Percentiles rank a stretch among this genome's conserved stretches.
These are phyloP conservation scores for Protea cynaroides DNA, from an alignment of 164 flowering plant species.

Conservation along the genomic window DNA sequence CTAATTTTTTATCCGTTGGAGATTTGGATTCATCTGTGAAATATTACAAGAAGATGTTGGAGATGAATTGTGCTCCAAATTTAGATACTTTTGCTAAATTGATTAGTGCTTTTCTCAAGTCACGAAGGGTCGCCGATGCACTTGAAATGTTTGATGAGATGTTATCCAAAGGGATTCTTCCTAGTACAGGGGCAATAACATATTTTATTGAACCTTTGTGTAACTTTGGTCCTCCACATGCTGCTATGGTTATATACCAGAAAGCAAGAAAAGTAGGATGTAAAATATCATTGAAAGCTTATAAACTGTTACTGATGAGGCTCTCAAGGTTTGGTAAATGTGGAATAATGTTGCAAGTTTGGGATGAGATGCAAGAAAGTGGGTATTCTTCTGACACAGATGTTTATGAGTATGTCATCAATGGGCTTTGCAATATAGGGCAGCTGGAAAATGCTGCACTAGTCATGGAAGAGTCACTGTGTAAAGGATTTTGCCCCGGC, in stretches of 20 bases:
- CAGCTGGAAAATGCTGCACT: slow-evolving; percentile 77
- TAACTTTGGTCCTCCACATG: slow-evolving; percentile 89
- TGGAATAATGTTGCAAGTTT: slow-evolving; percentile 58
- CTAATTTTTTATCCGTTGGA: slow-evolving; percentile 42
- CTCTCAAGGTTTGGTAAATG: slow-evolving; percentile 89
- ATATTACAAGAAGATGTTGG: slow-evolving; percentile 49
- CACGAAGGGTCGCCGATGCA: slow-evolving; percentile 79
- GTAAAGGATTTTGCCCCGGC: slow-evolving; percentile 74
- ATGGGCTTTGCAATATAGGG: slow-evolving; percentile 82
- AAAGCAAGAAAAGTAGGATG: slow-evolving; percentile 68
- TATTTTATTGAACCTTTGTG: slow-evolving; percentile 66
- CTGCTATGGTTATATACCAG: slow-evolving; percentile 75
- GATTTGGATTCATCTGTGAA: slow-evolving; percentile 48
- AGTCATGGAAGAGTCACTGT: slow-evolving; percentile 72
- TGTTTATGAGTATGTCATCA: slow-evolving; percentile 65
- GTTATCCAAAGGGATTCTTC: slow-evolving; percentile 52
- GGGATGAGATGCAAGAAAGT: slow-evolving; percentile 84
- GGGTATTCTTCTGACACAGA: slow-evolving; percentile 64
- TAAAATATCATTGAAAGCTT: slow-evolving; percentile 53
- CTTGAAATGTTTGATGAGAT: slow-evolving; percentile 84
- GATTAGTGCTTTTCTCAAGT: slow-evolving; percentile 47
- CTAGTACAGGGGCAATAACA: slow-evolving; percentile 58
- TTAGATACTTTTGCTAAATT: slow-evolving; percentile 51
- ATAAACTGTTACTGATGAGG: slow-evolving; percentile 74
- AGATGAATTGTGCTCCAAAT: slow-evolving; percentile 42